Evolutionary conservation across 768 basidiomycete genomes (phyloP).

Genomic region (Naganishia vishniacii): DNA sequence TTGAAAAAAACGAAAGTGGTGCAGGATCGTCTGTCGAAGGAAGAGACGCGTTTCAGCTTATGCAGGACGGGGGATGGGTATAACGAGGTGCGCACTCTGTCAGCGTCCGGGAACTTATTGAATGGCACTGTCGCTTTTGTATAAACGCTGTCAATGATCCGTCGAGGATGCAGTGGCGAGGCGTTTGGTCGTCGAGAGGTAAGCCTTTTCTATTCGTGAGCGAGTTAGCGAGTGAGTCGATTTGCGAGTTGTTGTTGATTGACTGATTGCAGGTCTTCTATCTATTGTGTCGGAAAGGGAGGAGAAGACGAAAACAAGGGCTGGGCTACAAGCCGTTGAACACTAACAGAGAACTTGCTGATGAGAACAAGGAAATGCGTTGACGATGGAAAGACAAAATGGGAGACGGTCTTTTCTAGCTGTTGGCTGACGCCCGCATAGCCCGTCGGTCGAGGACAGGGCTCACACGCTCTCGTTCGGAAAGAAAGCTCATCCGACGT

Average conservation of each 20-base stretch:
- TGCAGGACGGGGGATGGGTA: too few relatives aligned
- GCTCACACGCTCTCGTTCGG: too few relatives aligned
- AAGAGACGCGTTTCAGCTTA: too few relatives aligned
- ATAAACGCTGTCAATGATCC: constrained; percentile 8
- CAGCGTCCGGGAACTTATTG: background rate
- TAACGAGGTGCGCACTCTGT: too few relatives aligned
- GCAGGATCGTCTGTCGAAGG: background rate
- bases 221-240: background rate
- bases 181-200: background rate
- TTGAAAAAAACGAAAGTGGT: background rate
- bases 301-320: background rate
- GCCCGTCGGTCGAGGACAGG: too few relatives aligned
- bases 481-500: too few relatives aligned
- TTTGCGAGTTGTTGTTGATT: background rate
- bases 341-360: background rate
- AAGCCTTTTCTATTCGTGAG: constrained; percentile 11
- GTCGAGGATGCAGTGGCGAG: constrained; percentile 11
- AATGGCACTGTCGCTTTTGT: background rate
- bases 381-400: background rate
- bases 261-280: too few relatives aligned
- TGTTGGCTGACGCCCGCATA: background rate
- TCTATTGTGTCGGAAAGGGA: constrained; percentile 1
- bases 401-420: background rate
- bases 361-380: background rate
- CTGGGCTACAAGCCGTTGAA: background rate